Evolutionary conservation across 1,284 basidiomycete genomes (phyloP).

Genomic region (Ganoderma sp.): DNA sequence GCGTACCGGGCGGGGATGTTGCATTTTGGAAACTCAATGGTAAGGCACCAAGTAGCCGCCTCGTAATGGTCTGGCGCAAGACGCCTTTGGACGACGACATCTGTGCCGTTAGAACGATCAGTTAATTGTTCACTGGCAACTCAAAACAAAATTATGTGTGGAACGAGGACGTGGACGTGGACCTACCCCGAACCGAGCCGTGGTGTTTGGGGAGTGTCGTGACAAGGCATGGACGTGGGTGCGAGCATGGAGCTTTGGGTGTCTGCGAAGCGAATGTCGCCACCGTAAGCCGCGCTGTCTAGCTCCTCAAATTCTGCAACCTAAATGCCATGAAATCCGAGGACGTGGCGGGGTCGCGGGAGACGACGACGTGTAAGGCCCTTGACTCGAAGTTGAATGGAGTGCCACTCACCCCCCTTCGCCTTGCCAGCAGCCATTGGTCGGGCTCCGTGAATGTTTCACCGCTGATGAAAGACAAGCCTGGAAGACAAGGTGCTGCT

Average conservation of each 20-base stretch:
- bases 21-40: too few relatives aligned
- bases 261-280: background rate
- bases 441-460: background rate
- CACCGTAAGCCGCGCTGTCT: background rate
- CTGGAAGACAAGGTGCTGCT: too few relatives aligned
- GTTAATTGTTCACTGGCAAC: background rate
- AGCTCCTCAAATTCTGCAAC: background rate
- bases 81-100: background rate
- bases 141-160: background rate
- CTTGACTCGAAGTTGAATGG: background rate
- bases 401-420: background rate
- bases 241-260: background rate
- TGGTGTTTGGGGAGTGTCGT: background rate
- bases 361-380: background rate
- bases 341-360: constrained; percentile 5
- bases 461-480: too few relatives aligned
- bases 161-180: background rate
- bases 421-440: background rate
- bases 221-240: background rate
- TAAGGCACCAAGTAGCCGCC: too few relatives aligned
- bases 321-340: background rate
- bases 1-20: too few relatives aligned
- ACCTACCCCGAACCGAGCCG: background rate
- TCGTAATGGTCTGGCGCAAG: background rate
- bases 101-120: background rate